Conservation (phyloP, 2,329 filamentous ascomycete genomes). For the Claviceps lovelessii region DNA sequence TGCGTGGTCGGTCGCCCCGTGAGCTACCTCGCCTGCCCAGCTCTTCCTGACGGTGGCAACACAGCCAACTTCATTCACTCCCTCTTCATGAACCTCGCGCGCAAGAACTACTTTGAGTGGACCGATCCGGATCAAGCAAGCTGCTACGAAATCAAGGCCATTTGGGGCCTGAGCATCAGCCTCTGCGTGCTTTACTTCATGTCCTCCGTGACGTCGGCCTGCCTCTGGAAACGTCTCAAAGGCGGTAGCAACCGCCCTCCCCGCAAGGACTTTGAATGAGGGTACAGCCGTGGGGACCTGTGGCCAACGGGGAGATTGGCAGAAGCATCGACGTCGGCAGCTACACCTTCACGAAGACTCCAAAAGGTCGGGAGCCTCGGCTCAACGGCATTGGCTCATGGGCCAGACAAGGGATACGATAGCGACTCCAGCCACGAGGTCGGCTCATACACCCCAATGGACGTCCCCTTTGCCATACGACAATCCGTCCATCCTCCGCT, state of each 20-base stretch:
- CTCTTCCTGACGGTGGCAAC: slow-evolving; percentile 28
- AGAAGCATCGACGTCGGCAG: not conserved
- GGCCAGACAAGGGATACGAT: slow-evolving; percentile 17
- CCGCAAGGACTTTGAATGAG: slow-evolving; percentile 37
- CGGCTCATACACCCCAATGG: slow-evolving; percentile 12
- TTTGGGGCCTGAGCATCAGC: slow-evolving; percentile 75
- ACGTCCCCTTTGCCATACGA: slow-evolving; percentile 7
- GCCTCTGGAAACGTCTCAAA: slow-evolving; percentile 49
- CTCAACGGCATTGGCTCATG: slow-evolving; percentile 21
- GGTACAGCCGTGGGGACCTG: slow-evolving; percentile 29
- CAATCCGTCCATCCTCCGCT: slow-evolving; percentile 13
- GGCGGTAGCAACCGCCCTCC: slow-evolving; percentile 6
- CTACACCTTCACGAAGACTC: slow-evolving; percentile 8
- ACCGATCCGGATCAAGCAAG: slow-evolving; percentile 42
- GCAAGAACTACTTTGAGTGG: slow-evolving; percentile 26
- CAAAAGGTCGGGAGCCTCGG: slow-evolving; percentile 21
- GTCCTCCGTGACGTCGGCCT: slow-evolving; percentile 41
- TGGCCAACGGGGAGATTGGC: slow-evolving; percentile 6
- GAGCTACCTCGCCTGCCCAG: slow-evolving; percentile 58
- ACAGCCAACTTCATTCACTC: slow-evolving; percentile 31
- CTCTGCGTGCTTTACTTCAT: slow-evolving; percentile 59
- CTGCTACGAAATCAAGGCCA: slow-evolving; percentile 72
- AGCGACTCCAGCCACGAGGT: slow-evolving; percentile 18
- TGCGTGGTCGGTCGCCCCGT: slow-evolving; percentile 68
- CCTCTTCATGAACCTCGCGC: slow-evolving; percentile 25